Base-by-base conservation (phyloP, 805 yeast genomes). In the Ogataea naganishii region DNA sequence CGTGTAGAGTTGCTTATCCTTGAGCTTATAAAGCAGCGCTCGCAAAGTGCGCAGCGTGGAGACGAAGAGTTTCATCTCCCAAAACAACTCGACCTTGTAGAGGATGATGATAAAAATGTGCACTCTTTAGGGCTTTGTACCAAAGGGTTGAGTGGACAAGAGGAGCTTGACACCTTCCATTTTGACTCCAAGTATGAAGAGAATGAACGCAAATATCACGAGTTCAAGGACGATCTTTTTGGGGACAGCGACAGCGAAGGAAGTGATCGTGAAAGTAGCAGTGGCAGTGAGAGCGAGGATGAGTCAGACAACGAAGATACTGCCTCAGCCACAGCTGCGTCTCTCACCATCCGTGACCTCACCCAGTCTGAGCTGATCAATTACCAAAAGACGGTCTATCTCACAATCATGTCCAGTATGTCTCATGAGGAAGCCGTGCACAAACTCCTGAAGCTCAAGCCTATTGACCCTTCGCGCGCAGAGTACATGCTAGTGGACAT, bases 381-480 rank as follows among this genome's bases (percentile, higher is more conserved):
- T 29, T 74, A 75, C 41, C 84, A 84, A 41, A 84, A 84, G 43
- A 69, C 69, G 2, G 80, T 89, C 3, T 89, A 89, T 44, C 58
- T 88, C 18, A 79, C 89, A 0, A 60, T 92, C 7, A 85, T 83
- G 79, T 84, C 96, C 14, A 76, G 95, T 36, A 72, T 89, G 78
- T 78, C 94, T 0, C 75, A 88, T 5, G 95, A 84, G 41, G 98
- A 92, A 60, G 89, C 95, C 1, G 86, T 84, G 1, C 97, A 88
- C 51, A 88, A 88, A 51, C 56, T 92, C 5, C 42, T 82, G 23
- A 71, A 69, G 44, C 44, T 82, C 9, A 37, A 47, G 5, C 57
- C 64, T 2, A 44, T 63, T 7, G 58, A 65, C 10, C 54, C 58
- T 1, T 48, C 41, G 10, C 49, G 60, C 7, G 62, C 69, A 26